Conservation (phyloP, 2,329 filamentous ascomycete genomes). For the Zymoseptoria tritici region DNA sequence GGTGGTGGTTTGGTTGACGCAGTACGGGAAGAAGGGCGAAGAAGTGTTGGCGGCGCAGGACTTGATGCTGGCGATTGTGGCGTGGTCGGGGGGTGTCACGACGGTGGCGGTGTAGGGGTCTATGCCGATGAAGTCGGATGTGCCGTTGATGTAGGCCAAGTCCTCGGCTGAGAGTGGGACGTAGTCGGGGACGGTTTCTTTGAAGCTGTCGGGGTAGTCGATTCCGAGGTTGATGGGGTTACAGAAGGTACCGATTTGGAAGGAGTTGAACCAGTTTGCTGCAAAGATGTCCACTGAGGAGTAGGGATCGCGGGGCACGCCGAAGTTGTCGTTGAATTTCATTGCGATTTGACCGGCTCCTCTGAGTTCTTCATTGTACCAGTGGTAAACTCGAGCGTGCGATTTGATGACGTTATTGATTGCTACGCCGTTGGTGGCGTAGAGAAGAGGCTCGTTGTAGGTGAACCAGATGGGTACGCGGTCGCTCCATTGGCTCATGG, state of each 20-base stretch:
- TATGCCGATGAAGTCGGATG: conserved; percentile 14
- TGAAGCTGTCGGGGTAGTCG: conserved; percentile 45
- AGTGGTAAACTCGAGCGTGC: conserved; percentile 28
- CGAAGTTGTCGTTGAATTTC: conserved; percentile 41
- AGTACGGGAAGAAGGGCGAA: conserved; percentile 21
- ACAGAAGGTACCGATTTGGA: conserved; percentile 43
- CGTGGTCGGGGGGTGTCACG: conserved; percentile 1
- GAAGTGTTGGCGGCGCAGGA: conserved; percentile 24
- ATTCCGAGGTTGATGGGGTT: conserved; percentile 47
- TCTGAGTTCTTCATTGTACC: conserved; percentile 48
- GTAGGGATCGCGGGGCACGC: conserved; percentile 30
- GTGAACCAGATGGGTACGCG: conserved; percentile 34
- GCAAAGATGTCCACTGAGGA: conserved; percentile 40
- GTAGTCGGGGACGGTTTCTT: conserved; percentile 39
- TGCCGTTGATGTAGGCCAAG: conserved; percentile 27
- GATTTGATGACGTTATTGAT: conserved; percentile 13
- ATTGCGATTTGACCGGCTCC: conserved; percentile 45
- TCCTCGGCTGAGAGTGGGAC: conserved; percentile 43
- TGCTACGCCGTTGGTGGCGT: conserved; percentile 2
- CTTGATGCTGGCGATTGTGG: conserved; percentile 21
- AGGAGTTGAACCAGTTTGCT: conserved; percentile 37
- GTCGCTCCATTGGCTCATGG: conserved; percentile 33
- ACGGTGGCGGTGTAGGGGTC: conserved; percentile 15
- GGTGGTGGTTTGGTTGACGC: conserved; percentile 26
- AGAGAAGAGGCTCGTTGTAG: conserved; percentile 35